A percentile compares a stretch with the other conserved stretches of the same genome.
Conservation (phyloP, 257 asterid genomes). For the Knoxia roxburghii region DNA sequence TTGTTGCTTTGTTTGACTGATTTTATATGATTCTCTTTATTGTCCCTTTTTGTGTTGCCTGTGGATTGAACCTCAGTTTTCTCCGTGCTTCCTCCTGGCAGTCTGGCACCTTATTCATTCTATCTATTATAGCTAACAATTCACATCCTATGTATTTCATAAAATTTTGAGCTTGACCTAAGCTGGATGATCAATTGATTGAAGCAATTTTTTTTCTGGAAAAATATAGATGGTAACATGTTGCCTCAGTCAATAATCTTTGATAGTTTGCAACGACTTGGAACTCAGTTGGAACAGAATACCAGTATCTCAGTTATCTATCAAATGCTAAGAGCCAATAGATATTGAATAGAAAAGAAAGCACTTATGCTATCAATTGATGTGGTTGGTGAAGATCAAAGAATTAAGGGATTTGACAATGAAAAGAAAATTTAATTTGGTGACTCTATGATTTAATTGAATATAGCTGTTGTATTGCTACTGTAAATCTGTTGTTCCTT, state of each 20-base stretch:
- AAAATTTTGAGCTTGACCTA: neutral
- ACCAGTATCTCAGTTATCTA: neutral
- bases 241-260: neutral
- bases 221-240: neutral
- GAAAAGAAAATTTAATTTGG: neutral
- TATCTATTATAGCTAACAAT: neutral
- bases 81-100: neutral
- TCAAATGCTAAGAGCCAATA: constrained; percentile 5
- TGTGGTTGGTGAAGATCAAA: neutral
- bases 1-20: neutral
- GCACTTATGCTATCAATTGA: neutral
- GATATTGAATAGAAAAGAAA: neutral
- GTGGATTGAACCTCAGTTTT: neutral
- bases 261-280: neutral
- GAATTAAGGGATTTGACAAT: neutral
- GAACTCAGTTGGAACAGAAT: neutral
- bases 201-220: neutral
- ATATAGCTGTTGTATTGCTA: neutral
- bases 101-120: neutral
- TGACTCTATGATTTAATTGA: neutral
- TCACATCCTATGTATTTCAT: neutral
- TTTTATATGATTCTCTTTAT: neutral
- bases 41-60: neutral
- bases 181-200: neutral
- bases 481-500: neutral